phyloP scores from a whole-genome alignment of 31 red algal genomes.

The Asparagopsis taxiformis region DNA sequence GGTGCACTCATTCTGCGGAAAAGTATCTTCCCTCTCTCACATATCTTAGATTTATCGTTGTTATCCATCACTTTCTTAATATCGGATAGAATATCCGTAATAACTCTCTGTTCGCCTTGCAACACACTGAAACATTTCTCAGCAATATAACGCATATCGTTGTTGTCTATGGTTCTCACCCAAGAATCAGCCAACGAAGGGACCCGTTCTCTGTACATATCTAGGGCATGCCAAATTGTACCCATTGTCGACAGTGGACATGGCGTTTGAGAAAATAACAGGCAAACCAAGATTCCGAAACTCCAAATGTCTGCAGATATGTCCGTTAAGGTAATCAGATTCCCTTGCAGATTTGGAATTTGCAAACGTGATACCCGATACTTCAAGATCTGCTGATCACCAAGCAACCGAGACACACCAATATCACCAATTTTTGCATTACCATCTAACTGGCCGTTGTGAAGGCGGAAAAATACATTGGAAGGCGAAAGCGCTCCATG shows the following conservation, averaged over 20 bases:
- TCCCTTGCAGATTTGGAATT: neutral
- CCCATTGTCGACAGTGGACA: neutral
- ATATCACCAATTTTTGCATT: neutral
- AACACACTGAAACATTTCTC: neutral
- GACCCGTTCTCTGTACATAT: neutral
- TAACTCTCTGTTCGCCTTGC: neutral
- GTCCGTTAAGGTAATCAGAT: neutral
- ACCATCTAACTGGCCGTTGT: neutral
- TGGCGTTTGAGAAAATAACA: neutral
- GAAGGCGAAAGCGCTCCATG: neutral
- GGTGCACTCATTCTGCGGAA: neutral
- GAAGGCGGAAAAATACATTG: neutral
- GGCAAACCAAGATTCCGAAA: neutral
- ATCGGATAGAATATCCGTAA: neutral
- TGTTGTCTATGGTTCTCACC: neutral
- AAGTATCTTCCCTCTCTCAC: neutral
- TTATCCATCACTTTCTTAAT: neutral
- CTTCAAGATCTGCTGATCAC: neutral
- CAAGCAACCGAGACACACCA: neutral
- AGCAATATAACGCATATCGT: neutral
- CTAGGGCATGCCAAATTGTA: neutral
- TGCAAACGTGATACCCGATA: neutral
- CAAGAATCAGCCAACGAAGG: neutral
- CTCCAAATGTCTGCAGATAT: neutral
- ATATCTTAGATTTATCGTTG: neutral